Evolutionary conservation across 2,329 filamentous ascomycete species (phyloP).

Genomic region (Penicillium nordicum): DNA sequence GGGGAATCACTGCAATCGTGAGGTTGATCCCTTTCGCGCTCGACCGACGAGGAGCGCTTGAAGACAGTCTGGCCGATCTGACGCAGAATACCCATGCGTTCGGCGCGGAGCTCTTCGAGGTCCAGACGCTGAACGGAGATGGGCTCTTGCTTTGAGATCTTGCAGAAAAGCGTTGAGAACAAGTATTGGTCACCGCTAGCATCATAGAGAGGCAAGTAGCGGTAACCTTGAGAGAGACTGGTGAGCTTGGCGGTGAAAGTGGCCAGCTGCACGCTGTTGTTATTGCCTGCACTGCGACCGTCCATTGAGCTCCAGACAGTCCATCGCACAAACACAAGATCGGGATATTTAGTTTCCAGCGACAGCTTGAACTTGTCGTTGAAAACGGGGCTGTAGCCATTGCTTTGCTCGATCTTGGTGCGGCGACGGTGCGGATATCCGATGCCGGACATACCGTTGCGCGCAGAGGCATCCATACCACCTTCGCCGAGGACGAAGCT

Average conservation of each 20-base stretch:
- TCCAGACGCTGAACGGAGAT: constrained; percentile 42
- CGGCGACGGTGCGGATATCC: constrained; percentile 72
- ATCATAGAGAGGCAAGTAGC: constrained; percentile 85
- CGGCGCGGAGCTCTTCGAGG: constrained; percentile 39
- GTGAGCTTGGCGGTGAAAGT: constrained; percentile 90
- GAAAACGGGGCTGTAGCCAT: constrained; percentile 91
- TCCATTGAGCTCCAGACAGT: constrained; percentile 84
- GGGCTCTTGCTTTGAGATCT: constrained; percentile 64
- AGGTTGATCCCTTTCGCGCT: constrained; percentile 34
- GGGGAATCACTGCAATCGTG: constrained; percentile 29
- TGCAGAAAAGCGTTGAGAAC: constrained; percentile 91
- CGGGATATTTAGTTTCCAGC: constrained; percentile 89
- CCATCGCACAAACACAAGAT: constrained; percentile 89
- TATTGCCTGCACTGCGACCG: constrained; percentile 65
- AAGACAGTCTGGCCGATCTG: constrained; percentile 46
- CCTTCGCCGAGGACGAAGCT: constrained; percentile 65
- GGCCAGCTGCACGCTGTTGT: constrained; percentile 64
- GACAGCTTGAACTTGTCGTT: constrained; percentile 74
- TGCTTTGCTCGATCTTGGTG: constrained; percentile 77
- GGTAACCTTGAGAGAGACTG: constrained; percentile 86
- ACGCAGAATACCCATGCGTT: constrained; percentile 42
- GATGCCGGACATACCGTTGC: constrained; percentile 63
- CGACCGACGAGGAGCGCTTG: constrained; percentile 41
- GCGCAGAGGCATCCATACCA: constrained; percentile 61
- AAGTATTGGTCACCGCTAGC: constrained; percentile 86